Evolutionary conservation across 768 basidiomycete genomes (phyloP).

Genomic region (Suillus plorans): DNA sequence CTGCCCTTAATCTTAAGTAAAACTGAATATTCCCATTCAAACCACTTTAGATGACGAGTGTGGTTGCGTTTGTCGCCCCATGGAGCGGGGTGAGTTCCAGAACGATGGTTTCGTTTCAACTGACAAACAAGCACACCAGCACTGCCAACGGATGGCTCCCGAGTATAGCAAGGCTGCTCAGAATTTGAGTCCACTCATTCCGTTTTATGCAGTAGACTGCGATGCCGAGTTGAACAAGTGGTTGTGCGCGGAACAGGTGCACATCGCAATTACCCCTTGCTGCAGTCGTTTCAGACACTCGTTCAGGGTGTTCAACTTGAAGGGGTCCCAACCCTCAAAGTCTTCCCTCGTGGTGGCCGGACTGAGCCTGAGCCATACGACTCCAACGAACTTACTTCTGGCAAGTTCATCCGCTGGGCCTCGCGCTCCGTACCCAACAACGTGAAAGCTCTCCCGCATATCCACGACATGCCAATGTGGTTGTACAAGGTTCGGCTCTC

Average conservation of each 20-base stretch:
- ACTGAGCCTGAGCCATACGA: conserved; percentile 66
- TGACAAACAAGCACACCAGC: conserved; percentile 40
- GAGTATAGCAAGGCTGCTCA: conserved; percentile 83
- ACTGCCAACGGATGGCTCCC: conserved; percentile 84
- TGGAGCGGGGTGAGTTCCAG: conserved; percentile 77
- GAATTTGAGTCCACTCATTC: conserved; percentile 77
- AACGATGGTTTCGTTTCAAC: not conserved
- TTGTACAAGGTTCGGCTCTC: conserved; percentile 54
- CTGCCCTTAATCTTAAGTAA: not conserved
- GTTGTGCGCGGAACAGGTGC: conserved; percentile 77
- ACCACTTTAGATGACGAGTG: conserved; percentile 55
- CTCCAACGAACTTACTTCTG: conserved; percentile 65
- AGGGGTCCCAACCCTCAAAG: conserved; percentile 94
- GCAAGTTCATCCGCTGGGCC: conserved; percentile 74
- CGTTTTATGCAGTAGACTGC: conserved; percentile 92
- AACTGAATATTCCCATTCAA: not conserved
- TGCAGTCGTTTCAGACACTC: not conserved
- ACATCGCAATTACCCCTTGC: conserved; percentile 8
- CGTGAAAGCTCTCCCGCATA: conserved; percentile 57
- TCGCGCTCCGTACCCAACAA: conserved; percentile 71
- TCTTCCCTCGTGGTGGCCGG: conserved; percentile 76
- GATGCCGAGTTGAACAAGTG: conserved; percentile 79
- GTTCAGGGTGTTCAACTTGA: conserved; percentile 67
- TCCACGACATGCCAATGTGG: conserved; percentile 65
- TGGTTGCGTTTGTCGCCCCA: conserved; percentile 93